Evolutionary conservation across 129 eudicot genomes (phyloP).

Genomic region (Chrysanthemum makinoi): DNA sequence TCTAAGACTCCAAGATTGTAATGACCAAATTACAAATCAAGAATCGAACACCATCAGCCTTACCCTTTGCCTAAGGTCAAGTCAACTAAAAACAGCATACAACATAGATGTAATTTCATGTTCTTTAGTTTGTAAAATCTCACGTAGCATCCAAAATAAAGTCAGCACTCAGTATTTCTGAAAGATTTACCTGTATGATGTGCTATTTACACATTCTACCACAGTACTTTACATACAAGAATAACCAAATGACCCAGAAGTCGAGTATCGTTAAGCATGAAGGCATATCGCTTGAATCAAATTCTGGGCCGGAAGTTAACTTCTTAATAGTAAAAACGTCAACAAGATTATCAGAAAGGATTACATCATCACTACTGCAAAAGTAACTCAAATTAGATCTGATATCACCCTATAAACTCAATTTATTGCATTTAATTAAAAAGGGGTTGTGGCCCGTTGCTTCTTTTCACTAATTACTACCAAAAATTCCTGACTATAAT

Average conservation of each 20-base stretch:
- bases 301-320: not conserved
- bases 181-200: slow-evolving; percentile 9
- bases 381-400: not conserved
- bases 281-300: not conserved
- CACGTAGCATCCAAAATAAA: not conserved
- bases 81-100: slow-evolving; percentile 11
- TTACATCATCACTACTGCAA: not conserved
- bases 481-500: slow-evolving; percentile 23
- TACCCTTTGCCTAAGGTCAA: slow-evolving; percentile 9
- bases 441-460: slow-evolving; percentile 18
- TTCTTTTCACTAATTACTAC: slow-evolving; percentile 32
- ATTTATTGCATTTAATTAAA: slow-evolving; percentile 27
- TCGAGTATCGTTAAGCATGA: not conserved
- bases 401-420: not conserved
- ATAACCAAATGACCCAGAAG: slow-evolving; percentile 7
- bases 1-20: no score
- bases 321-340: not conserved
- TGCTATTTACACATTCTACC: not conserved
- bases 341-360: slow-evolving; percentile 9
- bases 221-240: slow-evolving; percentile 4
- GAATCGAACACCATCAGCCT: not conserved
- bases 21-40: slow-evolving; percentile 8
- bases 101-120: slow-evolving; percentile 15
- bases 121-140: slow-evolving; percentile 4
- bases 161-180: not conserved